These are phyloP conservation scores for Eutrema heterophyllum DNA, from an alignment of 345 rosid genomes.

Conservation along the genomic window DNA sequence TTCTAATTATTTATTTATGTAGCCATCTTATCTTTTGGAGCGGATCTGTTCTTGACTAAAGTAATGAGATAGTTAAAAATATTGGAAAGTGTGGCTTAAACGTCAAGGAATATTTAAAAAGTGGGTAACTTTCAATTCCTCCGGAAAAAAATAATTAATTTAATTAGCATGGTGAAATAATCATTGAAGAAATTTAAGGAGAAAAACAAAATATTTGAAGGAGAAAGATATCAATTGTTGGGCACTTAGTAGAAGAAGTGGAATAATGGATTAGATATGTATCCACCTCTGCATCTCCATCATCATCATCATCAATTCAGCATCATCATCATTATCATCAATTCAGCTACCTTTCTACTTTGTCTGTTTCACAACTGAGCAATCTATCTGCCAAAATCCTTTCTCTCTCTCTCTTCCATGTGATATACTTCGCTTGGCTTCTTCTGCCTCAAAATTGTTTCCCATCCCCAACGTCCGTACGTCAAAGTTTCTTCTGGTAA, in stretches of 20 bases:
- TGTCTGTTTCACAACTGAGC: conserved; percentile 58
- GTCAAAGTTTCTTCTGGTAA: conserved; percentile 26
- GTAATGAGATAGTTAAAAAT: neutral
- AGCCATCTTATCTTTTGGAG: neutral
- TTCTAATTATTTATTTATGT: neutral
- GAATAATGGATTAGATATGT: conserved; percentile 27
- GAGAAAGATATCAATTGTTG: neutral
- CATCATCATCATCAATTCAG: conserved; percentile 25
- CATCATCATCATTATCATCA: conserved; percentile 32
- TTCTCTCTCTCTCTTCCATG: conserved; percentile 31
- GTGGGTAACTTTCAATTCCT: neutral
- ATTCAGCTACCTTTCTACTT: conserved; percentile 50
- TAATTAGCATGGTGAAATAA: neutral
- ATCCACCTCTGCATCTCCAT: conserved; percentile 20
- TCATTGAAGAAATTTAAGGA: neutral
- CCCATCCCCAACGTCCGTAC: conserved; percentile 23
- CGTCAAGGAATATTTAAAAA: conserved; percentile 18
- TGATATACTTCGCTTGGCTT: conserved; percentile 28
- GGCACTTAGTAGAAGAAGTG: neutral
- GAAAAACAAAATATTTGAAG: neutral
- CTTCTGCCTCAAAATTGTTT: conserved; percentile 33
- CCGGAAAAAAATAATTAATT: neutral
- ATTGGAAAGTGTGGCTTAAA: conserved; percentile 14
- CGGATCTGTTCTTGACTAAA: neutral
- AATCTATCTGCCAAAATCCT: conserved; percentile 29